Percentiles rank a stretch among this genome's conserved stretches.
phyloP scores from a whole-genome alignment of 2,329 filamentous ascomycete species.

The Colletotrichum gloeosporioides region DNA sequence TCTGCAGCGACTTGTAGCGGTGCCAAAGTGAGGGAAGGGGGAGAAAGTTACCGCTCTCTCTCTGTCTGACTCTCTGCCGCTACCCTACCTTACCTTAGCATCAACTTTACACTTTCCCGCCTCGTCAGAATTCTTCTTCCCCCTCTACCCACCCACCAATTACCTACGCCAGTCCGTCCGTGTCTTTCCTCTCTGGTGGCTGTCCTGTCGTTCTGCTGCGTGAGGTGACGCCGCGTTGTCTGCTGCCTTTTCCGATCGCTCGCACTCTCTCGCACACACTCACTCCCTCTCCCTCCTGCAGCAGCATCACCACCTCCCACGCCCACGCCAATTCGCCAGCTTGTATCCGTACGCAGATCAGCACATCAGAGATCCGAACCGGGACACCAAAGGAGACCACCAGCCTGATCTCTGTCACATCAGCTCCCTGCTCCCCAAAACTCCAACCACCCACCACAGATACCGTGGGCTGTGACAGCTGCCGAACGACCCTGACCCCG shows the following conservation, averaged over 20 bases:
- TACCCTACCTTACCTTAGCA: background rate
- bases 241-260: background rate
- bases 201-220: background rate
- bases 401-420: background rate
- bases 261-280: background rate
- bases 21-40: background rate
- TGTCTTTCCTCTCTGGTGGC: background rate
- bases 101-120: constrained; percentile 18
- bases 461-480: background rate
- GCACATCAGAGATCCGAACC: background rate
- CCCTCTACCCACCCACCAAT: background rate
- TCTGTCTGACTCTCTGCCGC: background rate
- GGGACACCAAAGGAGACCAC: background rate
- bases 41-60: background rate
- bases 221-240: background rate
- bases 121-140: constrained; percentile 8
- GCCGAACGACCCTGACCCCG: background rate
- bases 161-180: background rate
- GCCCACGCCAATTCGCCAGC: background rate
- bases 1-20: background rate
- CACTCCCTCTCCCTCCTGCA: background rate
- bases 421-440: background rate
- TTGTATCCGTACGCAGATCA: background rate
- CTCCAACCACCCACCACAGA: background rate
- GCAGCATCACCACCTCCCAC: background rate